A percentile compares a stretch with the other conserved stretches of the same genome.
Evolutionary conservation across 192 early-diverging fungal species (phyloP).

Genomic region (Linnemannia exigua): DNA sequence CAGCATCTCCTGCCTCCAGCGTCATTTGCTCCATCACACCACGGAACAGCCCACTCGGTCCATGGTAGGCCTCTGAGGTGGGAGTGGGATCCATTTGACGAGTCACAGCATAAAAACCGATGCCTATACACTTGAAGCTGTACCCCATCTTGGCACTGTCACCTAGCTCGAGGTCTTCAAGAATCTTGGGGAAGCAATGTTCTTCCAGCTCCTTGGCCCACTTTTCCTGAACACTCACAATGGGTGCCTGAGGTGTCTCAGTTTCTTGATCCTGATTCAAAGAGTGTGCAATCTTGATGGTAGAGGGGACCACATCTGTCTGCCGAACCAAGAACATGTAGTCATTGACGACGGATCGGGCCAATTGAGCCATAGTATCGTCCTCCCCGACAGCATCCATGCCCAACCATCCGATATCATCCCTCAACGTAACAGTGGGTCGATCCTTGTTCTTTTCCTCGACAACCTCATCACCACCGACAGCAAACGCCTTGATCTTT

Average conservation of each 20-base stretch:
- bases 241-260: background rate
- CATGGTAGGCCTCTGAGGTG: constrained; percentile 21
- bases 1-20: constrained; percentile 69
- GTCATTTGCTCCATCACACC: constrained; percentile 62
- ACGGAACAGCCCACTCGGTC: constrained; percentile 34
- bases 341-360: constrained; percentile 26
- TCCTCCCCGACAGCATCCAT: constrained; percentile 37
- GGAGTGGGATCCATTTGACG: constrained; percentile 32
- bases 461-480: background rate
- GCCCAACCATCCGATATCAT: constrained; percentile 42
- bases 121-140: constrained; percentile 66
- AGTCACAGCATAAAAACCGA: constrained; percentile 54
- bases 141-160: constrained; percentile 61
- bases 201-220: constrained; percentile 28
- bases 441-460: constrained; percentile 14
- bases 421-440: constrained; percentile 20
- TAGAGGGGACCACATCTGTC: constrained; percentile 32
- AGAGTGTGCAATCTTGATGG: background rate
- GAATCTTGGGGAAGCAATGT: constrained; percentile 46
- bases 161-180: constrained; percentile 57
- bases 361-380: constrained; percentile 12
- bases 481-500: constrained; percentile 13
- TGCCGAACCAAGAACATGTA: constrained; percentile 39
- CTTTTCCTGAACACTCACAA: constrained; percentile 22
- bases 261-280: constrained; percentile 7